These are phyloP conservation scores for Camellia sinensis DNA, from an alignment of 148 eudicot genomes.

Conservation along the genomic window DNA sequence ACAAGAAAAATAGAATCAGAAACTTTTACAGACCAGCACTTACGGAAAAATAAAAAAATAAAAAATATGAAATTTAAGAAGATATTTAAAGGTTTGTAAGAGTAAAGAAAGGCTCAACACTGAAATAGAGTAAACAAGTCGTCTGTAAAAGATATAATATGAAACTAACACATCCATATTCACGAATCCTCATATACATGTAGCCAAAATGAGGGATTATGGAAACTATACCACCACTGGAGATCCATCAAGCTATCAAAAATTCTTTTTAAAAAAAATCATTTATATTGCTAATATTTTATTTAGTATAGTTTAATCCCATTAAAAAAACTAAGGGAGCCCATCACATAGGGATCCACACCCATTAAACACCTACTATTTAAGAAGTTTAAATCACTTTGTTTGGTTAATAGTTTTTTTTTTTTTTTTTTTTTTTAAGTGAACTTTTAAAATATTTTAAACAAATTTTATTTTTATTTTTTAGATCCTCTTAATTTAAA, in stretches of 20 bases:
- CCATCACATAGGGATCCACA: too few species aligned
- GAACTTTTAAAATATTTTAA: too few species aligned
- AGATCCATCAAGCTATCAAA: background rate
- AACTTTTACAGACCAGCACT: background rate
- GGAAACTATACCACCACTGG: background rate
- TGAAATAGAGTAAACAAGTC: background rate
- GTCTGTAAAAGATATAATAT: background rate
- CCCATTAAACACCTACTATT: too few species aligned
- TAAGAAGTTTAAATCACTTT: too few species aligned
- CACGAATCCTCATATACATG: background rate
- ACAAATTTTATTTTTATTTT: too few species aligned
- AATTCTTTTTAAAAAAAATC: too few species aligned
- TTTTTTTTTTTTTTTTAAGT: too few species aligned
- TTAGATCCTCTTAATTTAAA: too few species aligned
- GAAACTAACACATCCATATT: background rate
- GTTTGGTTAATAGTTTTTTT: too few species aligned
- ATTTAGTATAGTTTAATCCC: too few species aligned
- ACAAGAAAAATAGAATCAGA: slow-evolving; percentile 15
- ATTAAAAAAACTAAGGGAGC: too few species aligned
- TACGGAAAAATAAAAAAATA: background rate
- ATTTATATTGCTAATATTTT: too few species aligned
- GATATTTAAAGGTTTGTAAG: background rate
- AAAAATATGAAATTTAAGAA: background rate
- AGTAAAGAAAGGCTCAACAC: background rate
- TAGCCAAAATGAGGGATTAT: background rate